Evolutionary conservation across 371 early-diverging fungal genomes (phyloP).

Genomic region (Mucor indicus): DNA sequence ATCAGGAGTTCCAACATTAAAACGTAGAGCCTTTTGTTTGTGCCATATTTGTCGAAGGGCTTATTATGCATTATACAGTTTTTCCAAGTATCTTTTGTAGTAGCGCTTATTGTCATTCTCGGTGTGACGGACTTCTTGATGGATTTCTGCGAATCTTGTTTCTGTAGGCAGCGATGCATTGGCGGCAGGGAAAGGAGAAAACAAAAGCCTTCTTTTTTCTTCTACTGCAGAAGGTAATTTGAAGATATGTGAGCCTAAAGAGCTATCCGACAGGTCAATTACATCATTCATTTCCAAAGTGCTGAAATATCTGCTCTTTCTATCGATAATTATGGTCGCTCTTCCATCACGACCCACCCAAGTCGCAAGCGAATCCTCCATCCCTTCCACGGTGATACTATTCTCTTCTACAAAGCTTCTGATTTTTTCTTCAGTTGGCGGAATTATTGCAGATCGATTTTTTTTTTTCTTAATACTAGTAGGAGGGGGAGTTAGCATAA

Average conservation of each 20-base stretch:
- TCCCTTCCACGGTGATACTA: slow-evolving; percentile 1
- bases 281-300: slow-evolving; percentile 8
- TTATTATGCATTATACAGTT: background rate
- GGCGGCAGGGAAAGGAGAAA: slow-evolving; percentile 2
- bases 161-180: background rate
- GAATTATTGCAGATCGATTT: background rate
- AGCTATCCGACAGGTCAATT: slow-evolving; percentile 3
- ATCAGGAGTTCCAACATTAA: slow-evolving; percentile 8
- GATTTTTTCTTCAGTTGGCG: slow-evolving; percentile 1
- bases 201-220: slow-evolving; percentile 1
- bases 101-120: slow-evolving; percentile 1
- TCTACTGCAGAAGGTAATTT: slow-evolving; percentile 3
- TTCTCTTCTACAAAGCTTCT: slow-evolving; percentile 1
- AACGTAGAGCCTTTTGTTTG: slow-evolving; percentile 2
- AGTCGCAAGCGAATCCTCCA: slow-evolving; percentile 3
- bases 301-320: slow-evolving; percentile 9
- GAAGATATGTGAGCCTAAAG: slow-evolving; percentile 3
- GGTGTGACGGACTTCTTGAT: slow-evolving; percentile 3
- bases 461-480: slow-evolving; percentile 5
- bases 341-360: slow-evolving; percentile 4
- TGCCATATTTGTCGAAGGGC: slow-evolving; percentile 1
- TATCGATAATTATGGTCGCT: slow-evolving; percentile 1
- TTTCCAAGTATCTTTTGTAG: slow-evolving; percentile 9
- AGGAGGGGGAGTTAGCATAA: slow-evolving; percentile 4
- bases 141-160: slow-evolving; percentile 6